These are phyloP conservation scores for Pseudofabraea citricarpa DNA, from an alignment of 2,329 filamentous ascomycete genomes.

Conservation along the genomic window DNA sequence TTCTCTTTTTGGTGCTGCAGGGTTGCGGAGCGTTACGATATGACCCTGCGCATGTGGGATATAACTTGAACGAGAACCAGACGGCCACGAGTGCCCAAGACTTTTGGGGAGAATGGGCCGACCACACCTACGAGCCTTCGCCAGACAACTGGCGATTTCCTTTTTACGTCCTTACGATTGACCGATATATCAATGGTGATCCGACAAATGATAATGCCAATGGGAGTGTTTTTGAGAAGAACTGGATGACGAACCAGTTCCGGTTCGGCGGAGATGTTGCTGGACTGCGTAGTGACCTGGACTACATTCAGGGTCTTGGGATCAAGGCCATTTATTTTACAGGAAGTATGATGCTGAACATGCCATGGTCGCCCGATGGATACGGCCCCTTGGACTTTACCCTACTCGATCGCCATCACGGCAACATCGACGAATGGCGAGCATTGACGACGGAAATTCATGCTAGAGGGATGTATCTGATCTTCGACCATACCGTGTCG, in stretches of 20 bases:
- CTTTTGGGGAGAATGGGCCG: slow-evolving; percentile 50
- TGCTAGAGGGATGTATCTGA: slow-evolving; percentile 55
- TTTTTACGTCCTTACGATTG: slow-evolving; percentile 59
- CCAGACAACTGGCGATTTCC: slow-evolving; percentile 60
- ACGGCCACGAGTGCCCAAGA: slow-evolving; percentile 30
- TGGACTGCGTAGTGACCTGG: slow-evolving; percentile 53
- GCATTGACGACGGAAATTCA: slow-evolving; percentile 54
- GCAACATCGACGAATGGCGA: slow-evolving; percentile 53
- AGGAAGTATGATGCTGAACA: slow-evolving; percentile 57
- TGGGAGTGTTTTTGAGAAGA: slow-evolving; percentile 54
- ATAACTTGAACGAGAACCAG: slow-evolving; percentile 53
- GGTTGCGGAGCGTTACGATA: slow-evolving; percentile 6
- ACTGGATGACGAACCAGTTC: slow-evolving; percentile 51
- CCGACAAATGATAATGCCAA: slow-evolving; percentile 59
- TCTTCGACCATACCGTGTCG: slow-evolving; percentile 61
- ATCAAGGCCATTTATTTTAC: slow-evolving; percentile 60
- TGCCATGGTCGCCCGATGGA: slow-evolving; percentile 59
- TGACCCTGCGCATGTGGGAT: slow-evolving; percentile 31
- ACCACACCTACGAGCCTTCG: slow-evolving; percentile 47
- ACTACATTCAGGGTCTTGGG: slow-evolving; percentile 63
- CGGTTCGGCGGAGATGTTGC: slow-evolving; percentile 56
- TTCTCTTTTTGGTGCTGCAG: neutral
- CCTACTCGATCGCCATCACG: slow-evolving; percentile 57
- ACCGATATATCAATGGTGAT: slow-evolving; percentile 61
- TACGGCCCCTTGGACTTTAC: slow-evolving; percentile 55